Base-by-base conservation (phyloP, 2,329 filamentous ascomycete species). In the Dactylonectria macrodidyma region DNA sequence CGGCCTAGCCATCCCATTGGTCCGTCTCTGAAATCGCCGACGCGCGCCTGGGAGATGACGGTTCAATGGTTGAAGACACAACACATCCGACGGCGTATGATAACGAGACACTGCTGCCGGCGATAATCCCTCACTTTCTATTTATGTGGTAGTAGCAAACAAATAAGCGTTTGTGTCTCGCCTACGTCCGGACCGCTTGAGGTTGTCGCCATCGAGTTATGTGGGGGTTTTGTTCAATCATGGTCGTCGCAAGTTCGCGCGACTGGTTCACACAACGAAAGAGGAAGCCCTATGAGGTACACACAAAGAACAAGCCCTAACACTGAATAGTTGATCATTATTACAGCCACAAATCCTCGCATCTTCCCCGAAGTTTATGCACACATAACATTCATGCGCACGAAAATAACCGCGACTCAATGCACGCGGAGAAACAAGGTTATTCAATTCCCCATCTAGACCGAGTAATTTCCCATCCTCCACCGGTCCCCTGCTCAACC, bases 391-490 rank as follows among this genome's bases (percentile, higher is more conserved):
- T 59, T 36, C 64, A 62, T 24, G 11, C 51, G 36, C 50, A 55
- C 41, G 16, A 52, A 38, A 59, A 51, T 19, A 47, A n/a, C 10
- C 44, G 16, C 30, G 62, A 14, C 51, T 34, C 65, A 52, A 54
- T 68, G 62, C 67, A 50, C 57, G 67, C 57, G 62, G 66, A 54
- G 52, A 52, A 47, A 55, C 65, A 67, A 51, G 52, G 60, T 47
- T 69, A 47, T 52, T 67, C 63, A 55, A 72, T 75, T 70, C 68
- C 74, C 72, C 74, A 76, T 36, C 52, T 67, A 30, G 26, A 30
- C 26, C 26, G 26, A 30, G 72, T 66, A 76, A 76, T 76, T 75
- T 75, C 74, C 74, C 65, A 69, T 12, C 59, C 62, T 54, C 54
- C 72, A 73, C 66, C 58, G 67, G 65, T 64, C 63, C 73, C 73